Conservation (phyloP, 1,284 basidiomycete genomes). For the Ganoderma multipileum region DNA sequence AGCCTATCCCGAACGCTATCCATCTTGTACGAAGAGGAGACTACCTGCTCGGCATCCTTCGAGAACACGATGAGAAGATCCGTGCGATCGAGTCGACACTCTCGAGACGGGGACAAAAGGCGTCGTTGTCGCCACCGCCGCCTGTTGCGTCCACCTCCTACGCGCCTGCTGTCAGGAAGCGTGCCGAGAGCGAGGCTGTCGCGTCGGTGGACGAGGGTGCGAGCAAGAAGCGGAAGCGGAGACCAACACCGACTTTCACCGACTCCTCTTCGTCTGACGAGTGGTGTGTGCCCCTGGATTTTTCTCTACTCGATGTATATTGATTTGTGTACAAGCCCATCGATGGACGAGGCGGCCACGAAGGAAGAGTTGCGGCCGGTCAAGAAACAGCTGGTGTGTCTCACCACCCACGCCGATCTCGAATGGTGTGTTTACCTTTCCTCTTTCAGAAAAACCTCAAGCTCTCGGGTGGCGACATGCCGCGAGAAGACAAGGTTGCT, state of each 20-base stretch:
- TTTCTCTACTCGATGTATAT: slow-evolving; percentile 8
- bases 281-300: slow-evolving; percentile 61
- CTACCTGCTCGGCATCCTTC: slow-evolving; percentile 88
- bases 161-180: slow-evolving; percentile 63
- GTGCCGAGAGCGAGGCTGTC: slow-evolving; percentile 84
- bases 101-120: slow-evolving; percentile 68
- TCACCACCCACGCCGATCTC: background rate
- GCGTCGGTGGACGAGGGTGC: slow-evolving; percentile 77
- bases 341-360: slow-evolving; percentile 95
- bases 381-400: slow-evolving; percentile 90
- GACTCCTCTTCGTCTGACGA: slow-evolving; percentile 90
- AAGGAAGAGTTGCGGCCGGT: slow-evolving; percentile 97
- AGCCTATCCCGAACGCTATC: slow-evolving; percentile 94
- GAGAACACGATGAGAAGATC: slow-evolving; percentile 93
- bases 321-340: slow-evolving; percentile 61
- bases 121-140: slow-evolving; percentile 75
- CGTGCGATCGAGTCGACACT: slow-evolving; percentile 81
- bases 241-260: slow-evolving; percentile 91
- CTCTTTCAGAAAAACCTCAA: slow-evolving; percentile 88
- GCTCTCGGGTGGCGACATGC: slow-evolving; percentile 90
- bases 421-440: background rate
- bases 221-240: slow-evolving; percentile 80
- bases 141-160: slow-evolving; percentile 74
- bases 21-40: slow-evolving; percentile 97
- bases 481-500: slow-evolving; percentile 93